These are phyloP conservation scores for Onygena corvina DNA, from an alignment of 2,329 filamentous ascomycete species.

Conservation along the genomic window DNA sequence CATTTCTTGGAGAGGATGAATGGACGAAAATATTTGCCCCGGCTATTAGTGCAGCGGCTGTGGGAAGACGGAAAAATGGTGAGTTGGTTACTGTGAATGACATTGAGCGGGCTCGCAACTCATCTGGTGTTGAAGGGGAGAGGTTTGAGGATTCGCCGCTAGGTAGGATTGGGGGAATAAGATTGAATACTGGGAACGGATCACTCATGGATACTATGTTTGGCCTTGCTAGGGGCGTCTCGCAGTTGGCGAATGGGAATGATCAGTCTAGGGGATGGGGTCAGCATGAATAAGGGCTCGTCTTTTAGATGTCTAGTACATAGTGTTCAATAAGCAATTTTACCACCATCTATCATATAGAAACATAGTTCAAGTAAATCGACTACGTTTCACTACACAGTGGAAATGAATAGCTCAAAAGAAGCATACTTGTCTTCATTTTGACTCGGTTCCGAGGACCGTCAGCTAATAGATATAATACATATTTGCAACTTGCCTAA, in stretches of 20 bases:
- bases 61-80: slow-evolving; percentile 19
- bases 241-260: slow-evolving; percentile 40
- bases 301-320: background rate
- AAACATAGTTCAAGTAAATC: no score
- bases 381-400: background rate
- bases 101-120: slow-evolving; percentile 2
- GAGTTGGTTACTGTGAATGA: slow-evolving; percentile 18
- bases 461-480: background rate
- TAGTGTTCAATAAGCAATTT: no score
- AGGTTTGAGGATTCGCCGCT: slow-evolving; percentile 10
- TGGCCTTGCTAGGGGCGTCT: slow-evolving; percentile 58
- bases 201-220: slow-evolving; percentile 50
- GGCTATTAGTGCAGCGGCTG: slow-evolving; percentile 28
- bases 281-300: slow-evolving; percentile 14
- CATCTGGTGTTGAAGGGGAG: background rate
- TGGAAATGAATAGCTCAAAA: background rate
- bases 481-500: background rate
- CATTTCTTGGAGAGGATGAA: slow-evolving; percentile 19
- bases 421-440: slow-evolving; percentile 6
- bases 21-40: slow-evolving; percentile 26
- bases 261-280: slow-evolving; percentile 18
- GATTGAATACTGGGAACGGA: slow-evolving; percentile 17
- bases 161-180: slow-evolving; percentile 17
- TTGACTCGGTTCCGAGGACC: background rate
- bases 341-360: no score